Evolutionary conservation across 1,139 yeast species (phyloP).

Genomic region (Arxiozyma telluris): DNA sequence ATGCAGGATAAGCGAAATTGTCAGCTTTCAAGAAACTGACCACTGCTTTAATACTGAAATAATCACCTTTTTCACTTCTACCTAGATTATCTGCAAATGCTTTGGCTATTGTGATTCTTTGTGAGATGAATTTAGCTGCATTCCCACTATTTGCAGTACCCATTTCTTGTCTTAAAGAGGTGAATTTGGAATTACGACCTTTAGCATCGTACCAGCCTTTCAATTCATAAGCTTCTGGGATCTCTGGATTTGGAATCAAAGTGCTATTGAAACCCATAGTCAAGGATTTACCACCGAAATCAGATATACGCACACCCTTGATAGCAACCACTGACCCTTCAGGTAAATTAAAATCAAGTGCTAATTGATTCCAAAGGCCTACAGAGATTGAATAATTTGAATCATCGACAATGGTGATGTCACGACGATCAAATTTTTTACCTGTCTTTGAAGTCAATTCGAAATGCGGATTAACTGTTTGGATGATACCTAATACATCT

Average conservation of each 20-base stretch:
- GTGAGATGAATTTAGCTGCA: constrained; percentile 28
- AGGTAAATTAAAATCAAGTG: constrained; percentile 63
- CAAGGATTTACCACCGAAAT: constrained; percentile 79
- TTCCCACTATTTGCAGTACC: constrained; percentile 28
- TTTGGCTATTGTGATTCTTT: constrained; percentile 58
- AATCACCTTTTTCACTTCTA: constrained; percentile 67
- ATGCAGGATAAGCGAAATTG: constrained; percentile 85
- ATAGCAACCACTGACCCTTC: constrained; percentile 84
- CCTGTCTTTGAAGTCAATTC: constrained; percentile 92
- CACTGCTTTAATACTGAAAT: constrained; percentile 64
- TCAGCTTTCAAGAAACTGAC: constrained; percentile 64
- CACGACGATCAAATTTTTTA: constrained; percentile 86
- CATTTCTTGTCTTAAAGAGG: constrained; percentile 44
- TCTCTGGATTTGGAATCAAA: constrained; percentile 72
- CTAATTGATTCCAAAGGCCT: constrained; percentile 88
- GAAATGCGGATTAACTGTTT: constrained; percentile 62
- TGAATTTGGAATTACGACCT: constrained; percentile 57
- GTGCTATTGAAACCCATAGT: constrained; percentile 76
- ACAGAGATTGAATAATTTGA: constrained; percentile 65
- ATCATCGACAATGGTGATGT: constrained; percentile 77
- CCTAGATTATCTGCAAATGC: constrained; percentile 69
- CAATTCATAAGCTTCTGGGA: constrained; percentile 75
- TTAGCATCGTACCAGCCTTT: constrained; percentile 93
- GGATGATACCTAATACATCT: constrained; percentile 82
- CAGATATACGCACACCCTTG: constrained; percentile 84